Conservation (phyloP, 768 basidiomycete species). For the Gelatoporia subvermispora region DNA sequence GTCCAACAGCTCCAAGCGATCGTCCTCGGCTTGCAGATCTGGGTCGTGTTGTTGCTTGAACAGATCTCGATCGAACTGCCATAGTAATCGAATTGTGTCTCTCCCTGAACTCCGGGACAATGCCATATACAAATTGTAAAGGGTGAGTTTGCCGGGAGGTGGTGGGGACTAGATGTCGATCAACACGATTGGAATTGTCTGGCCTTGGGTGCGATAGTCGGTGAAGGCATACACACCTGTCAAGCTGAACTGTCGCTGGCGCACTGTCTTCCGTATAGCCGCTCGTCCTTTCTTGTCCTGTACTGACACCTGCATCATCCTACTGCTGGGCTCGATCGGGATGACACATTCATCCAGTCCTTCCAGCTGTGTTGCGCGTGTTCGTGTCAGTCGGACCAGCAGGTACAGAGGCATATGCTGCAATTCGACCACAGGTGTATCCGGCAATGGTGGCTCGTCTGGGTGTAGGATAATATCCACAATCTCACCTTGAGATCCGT, state of each 20-base stretch:
- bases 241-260: slow-evolving; percentile 14
- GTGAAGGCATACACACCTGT: slow-evolving; percentile 40
- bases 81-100: slow-evolving; percentile 22
- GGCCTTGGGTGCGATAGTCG: slow-evolving; percentile 38
- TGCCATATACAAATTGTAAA: slow-evolving; percentile 39
- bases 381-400: slow-evolving; percentile 27
- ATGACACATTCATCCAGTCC: slow-evolving; percentile 28
- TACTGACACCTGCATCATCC: slow-evolving; percentile 13
- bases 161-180: slow-evolving; percentile 36
- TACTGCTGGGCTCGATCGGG: slow-evolving; percentile 24
- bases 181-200: slow-evolving; percentile 32
- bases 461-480: slow-evolving; percentile 29
- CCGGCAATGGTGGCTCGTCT: slow-evolving; percentile 16
- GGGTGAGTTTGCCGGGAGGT: slow-evolving; percentile 18
- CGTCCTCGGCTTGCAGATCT: slow-evolving; percentile 2
- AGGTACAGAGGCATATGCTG: slow-evolving; percentile 25
- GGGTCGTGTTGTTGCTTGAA: slow-evolving; percentile 22
- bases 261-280: background rate
- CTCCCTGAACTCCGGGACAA: slow-evolving; percentile 30
- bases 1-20: slow-evolving; percentile 6
- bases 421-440: slow-evolving; percentile 17
- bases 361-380: slow-evolving; percentile 17
- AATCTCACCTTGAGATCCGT: slow-evolving; percentile 30
- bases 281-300: background rate
- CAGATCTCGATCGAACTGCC: slow-evolving; percentile 24